These are phyloP conservation scores for Achlya hypogyna DNA, from an alignment of 352 stramenopile genomes.

Conservation along the genomic window DNA sequence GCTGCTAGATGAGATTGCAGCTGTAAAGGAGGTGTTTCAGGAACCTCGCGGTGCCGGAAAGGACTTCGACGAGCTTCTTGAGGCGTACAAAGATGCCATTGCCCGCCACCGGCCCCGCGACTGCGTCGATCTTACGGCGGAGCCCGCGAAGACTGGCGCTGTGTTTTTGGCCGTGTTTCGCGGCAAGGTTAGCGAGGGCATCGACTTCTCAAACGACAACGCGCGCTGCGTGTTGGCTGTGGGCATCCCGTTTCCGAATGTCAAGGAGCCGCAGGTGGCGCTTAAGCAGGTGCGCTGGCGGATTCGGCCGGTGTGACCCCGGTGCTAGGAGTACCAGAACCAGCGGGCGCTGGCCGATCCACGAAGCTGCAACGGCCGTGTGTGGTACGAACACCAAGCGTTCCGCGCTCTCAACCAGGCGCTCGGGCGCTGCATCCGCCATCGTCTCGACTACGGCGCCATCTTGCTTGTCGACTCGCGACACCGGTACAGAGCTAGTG, in stretches of 20 bases:
- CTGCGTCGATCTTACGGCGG: too few species aligned
- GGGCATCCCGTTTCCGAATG: slow-evolving; percentile 96
- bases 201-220: slow-evolving; percentile 98
- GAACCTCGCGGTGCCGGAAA: slow-evolving; percentile 70
- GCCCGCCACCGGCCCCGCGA: too few species aligned
- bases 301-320: too few species aligned
- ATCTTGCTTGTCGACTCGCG: slow-evolving; percentile 94
- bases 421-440: slow-evolving; percentile 96
- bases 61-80: slow-evolving; percentile 68
- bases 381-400: slow-evolving; percentile 97
- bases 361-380: slow-evolving; percentile 53
- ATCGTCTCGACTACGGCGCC: slow-evolving; percentile 94
- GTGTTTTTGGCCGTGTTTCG: slow-evolving; percentile 97
- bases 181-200: slow-evolving; percentile 97
- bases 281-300: slow-evolving; percentile 52
- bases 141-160: slow-evolving; percentile 66
- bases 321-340: slow-evolving; percentile 52
- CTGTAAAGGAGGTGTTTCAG: slow-evolving; percentile 49
- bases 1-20: slow-evolving; percentile 46
- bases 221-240: slow-evolving; percentile 96
- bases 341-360: slow-evolving; percentile 53
- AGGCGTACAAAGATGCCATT: slow-evolving; percentile 61
- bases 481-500: slow-evolving; percentile 40
- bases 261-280: slow-evolving; percentile 86
- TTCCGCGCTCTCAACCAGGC: slow-evolving; percentile 98